Evolutionary conservation across 2,329 filamentous ascomycete species (phyloP).

Genomic region (Pseudogymnoascus sp.): DNA sequence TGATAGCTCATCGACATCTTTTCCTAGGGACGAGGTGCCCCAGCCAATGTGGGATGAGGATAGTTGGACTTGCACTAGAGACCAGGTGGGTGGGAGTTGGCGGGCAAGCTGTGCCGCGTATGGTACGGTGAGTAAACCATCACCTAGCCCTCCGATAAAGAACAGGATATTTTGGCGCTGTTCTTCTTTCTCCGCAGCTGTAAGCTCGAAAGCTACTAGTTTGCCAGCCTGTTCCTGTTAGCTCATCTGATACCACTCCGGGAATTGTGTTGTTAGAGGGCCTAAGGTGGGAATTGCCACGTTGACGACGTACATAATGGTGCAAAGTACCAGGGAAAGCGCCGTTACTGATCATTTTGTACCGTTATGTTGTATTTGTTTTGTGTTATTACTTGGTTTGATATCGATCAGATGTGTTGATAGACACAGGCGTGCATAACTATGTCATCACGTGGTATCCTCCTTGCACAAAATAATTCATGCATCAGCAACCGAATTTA

Average conservation of each 20-base stretch:
- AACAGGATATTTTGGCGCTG: conserved; percentile 36
- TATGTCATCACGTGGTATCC: not conserved
- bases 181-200: conserved; percentile 10
- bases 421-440: not conserved
- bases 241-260: not conserved
- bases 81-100: conserved; percentile 32
- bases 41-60: conserved; percentile 31
- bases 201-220: conserved; percentile 28
- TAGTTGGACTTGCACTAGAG: conserved; percentile 37
- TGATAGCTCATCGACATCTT: conserved; percentile 41
- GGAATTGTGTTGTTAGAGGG: not conserved
- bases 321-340: conserved; percentile 16
- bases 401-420: not conserved
- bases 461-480: not conserved
- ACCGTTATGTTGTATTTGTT: conserved; percentile 11
- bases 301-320: conserved; percentile 15
- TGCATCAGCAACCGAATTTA: conserved; percentile 4
- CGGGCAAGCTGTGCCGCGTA: conserved; percentile 36
- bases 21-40: conserved; percentile 36
- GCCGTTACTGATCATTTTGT: conserved; percentile 11
- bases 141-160: conserved; percentile 46
- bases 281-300: not conserved
- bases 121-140: conserved; percentile 40
- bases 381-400: not conserved
- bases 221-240: conserved; percentile 18